Conservation (phyloP, 768 basidiomycete genomes). For the Mycena amicta region DNA sequence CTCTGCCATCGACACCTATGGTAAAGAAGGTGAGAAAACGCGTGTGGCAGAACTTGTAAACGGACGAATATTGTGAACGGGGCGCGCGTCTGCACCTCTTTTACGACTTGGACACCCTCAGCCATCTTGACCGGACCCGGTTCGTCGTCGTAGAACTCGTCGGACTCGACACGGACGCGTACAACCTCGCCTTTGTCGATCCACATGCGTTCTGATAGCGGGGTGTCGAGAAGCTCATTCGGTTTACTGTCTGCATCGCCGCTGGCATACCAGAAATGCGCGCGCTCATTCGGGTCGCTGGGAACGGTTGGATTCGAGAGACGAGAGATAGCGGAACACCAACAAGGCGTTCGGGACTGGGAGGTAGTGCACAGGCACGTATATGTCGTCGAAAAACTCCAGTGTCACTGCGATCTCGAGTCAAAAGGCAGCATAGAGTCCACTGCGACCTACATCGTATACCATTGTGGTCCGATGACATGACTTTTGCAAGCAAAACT, state of each 20-base stretch:
- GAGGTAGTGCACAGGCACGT: conserved; percentile 76
- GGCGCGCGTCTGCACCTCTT: conserved; percentile 50
- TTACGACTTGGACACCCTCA: conserved; percentile 64
- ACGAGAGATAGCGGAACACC: conserved; percentile 28
- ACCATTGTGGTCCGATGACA: conserved; percentile 82
- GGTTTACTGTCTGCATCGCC: conserved; percentile 44
- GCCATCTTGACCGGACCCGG: conserved; percentile 79
- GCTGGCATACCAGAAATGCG: conserved; percentile 81
- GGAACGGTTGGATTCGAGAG: not conserved
- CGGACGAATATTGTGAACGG: conserved; percentile 76
- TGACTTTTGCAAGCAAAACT: conserved; percentile 86
- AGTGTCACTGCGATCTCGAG: conserved; percentile 61
- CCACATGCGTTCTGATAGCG: conserved; percentile 71
- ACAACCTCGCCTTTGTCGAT: conserved; percentile 77
- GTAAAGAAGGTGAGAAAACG: not conserved
- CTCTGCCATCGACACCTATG: conserved; percentile 78
- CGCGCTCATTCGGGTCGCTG: conserved; percentile 82
- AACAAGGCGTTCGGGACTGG: conserved; percentile 84
- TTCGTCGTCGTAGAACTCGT: conserved; percentile 85
- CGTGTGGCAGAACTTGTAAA: conserved; percentile 8
- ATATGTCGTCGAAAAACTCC: conserved; percentile 94
- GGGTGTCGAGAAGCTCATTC: conserved; percentile 70
- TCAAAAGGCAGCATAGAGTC: not conserved
- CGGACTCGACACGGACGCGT: conserved; percentile 76
- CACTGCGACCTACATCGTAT: conserved; percentile 65